These are phyloP conservation scores for Trichoderma parareesei DNA, from an alignment of 495 filamentous ascomycete species.

Conservation along the genomic window DNA sequence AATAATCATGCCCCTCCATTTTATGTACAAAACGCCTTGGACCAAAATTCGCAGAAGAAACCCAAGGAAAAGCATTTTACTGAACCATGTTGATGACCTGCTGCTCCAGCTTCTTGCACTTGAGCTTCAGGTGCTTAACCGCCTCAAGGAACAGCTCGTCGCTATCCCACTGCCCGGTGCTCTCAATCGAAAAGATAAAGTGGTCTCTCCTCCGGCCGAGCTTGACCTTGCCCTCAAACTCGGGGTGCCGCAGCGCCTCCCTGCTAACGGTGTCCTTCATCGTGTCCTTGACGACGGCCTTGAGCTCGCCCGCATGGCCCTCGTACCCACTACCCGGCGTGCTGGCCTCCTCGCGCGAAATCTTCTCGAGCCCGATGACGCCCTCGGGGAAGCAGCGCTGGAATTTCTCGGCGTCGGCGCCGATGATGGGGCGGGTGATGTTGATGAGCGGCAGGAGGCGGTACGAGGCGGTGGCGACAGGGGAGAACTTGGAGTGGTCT, in stretches of 20 bases:
- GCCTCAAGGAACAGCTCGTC: constrained; percentile 86
- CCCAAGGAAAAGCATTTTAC: constrained; percentile 11
- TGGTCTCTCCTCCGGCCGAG: constrained; percentile 85
- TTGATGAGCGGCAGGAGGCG: constrained; percentile 79
- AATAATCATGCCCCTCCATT: not conserved
- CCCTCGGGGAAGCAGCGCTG: constrained; percentile 81
- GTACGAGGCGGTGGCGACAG: constrained; percentile 90
- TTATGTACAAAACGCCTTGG: constrained; percentile 6
- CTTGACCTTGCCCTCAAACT: constrained; percentile 93
- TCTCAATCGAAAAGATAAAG: constrained; percentile 95
- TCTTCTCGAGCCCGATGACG: constrained; percentile 71
- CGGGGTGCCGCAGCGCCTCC: constrained; percentile 83
- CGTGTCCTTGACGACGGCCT: constrained; percentile 80
- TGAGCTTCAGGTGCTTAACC: constrained; percentile 73
- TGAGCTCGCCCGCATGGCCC: constrained; percentile 63
- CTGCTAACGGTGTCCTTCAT: constrained; percentile 86
- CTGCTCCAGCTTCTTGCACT: constrained; percentile 40
- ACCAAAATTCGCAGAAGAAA: not conserved
- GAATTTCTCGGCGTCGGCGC: constrained; percentile 82
- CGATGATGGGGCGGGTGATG: constrained; percentile 74
- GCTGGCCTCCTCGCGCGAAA: constrained; percentile 58
- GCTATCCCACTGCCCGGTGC: constrained; percentile 85
- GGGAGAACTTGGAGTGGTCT: constrained; percentile 96
- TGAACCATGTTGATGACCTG: constrained; percentile 43
- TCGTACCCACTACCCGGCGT: constrained; percentile 57